Evolutionary conservation across 257 asterid genomes (phyloP), one percentile per base, ranked within the genome.

Genomic region (Solanum bulbocastanum): DNA sequence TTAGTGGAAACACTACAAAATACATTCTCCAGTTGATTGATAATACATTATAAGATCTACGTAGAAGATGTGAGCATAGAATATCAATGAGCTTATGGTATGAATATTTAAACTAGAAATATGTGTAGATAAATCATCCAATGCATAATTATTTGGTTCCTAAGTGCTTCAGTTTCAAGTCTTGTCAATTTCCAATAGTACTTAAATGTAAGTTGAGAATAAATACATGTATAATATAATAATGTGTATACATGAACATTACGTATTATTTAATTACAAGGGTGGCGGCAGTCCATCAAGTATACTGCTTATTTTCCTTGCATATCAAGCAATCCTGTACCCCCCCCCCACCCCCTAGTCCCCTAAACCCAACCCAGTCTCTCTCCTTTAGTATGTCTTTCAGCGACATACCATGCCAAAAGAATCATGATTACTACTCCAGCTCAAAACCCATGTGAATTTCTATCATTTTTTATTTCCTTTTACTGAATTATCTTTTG

Each of bases 281-380:
- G 75, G 60, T 35, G 95, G 92, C 89, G 97, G 98, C 91, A 94
- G 96, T 91, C 96, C 98, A 95, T 92, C 94, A 92, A 93, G 94
- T 91, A 91, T 88, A 88, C 93, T 88, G 93, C 91, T 90, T 89
- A 91, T 83, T 91, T 96, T 93, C 98, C 99, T 95, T 95, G 96
- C 93, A 92, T 91, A 91, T 93, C 98, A 95, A 96, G 98, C 98
- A 93, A 94, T 90, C 88, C 91, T 86, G 87, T 87, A 40, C 32
- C 79, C 42, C 52, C 42, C 11, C 76, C 37, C 73, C 87, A 10
- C 23, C 9, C n/a, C 65, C 1, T 14, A 49, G 58, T 22, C 23
- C 60, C 87, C 83, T 42, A 46, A 83, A 35, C 81, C 27, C 13
- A 16, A 14, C 82, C 30, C 18, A 10, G 10, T 86, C 85, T 78